A percentile compares a stretch with the other conserved stretches of the same genome.
Evolutionary conservation across 2,329 filamentous ascomycete species (phyloP).

Genomic region (Scolecobasidium constrictum): DNA sequence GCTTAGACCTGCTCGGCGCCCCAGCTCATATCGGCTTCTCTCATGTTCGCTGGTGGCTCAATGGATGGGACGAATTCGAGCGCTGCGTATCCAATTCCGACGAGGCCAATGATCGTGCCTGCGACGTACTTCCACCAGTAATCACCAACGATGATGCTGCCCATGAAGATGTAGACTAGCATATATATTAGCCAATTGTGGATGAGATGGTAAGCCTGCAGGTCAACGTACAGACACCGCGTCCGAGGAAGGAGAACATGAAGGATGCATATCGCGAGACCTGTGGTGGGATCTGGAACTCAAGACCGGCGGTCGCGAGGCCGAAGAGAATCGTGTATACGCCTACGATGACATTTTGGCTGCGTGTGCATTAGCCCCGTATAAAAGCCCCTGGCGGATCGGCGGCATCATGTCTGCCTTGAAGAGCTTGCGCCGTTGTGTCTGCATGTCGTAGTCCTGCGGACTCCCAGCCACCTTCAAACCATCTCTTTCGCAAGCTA

Average conservation of each 20-base stretch:
- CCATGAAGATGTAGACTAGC: slow-evolving; percentile 96
- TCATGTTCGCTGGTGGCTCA: slow-evolving; percentile 43
- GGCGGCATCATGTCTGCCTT: not conserved
- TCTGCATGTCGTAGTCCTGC: no score
- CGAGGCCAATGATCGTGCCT: slow-evolving; percentile 64
- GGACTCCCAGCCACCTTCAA: no score
- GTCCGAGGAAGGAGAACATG: slow-evolving; percentile 93
- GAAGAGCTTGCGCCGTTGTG: no score
- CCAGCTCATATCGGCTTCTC: slow-evolving; percentile 43
- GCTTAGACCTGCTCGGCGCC: slow-evolving; percentile 41
- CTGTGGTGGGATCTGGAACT: slow-evolving; percentile 93
- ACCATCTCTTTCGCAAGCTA: no score
- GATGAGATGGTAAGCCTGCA: no score
- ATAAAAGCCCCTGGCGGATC: not conserved
- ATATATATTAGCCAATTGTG: slow-evolving; percentile 11
- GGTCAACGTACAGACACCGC: slow-evolving; percentile 80
- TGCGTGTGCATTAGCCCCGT: slow-evolving; percentile 22
- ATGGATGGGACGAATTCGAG: slow-evolving; percentile 41
- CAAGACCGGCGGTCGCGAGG: slow-evolving; percentile 36
- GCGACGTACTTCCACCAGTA: slow-evolving; percentile 59
- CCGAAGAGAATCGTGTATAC: slow-evolving; percentile 88
- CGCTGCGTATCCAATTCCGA: slow-evolving; percentile 63
- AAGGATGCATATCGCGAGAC: slow-evolving; percentile 91
- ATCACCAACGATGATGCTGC: slow-evolving; percentile 67
- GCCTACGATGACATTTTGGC: slow-evolving; percentile 66